Percentiles rank a stretch among this genome's conserved stretches.
These are phyloP conservation scores for Marsdenia floribunda DNA, from an alignment of 257 asterid genomes.

Conservation along the genomic window DNA sequence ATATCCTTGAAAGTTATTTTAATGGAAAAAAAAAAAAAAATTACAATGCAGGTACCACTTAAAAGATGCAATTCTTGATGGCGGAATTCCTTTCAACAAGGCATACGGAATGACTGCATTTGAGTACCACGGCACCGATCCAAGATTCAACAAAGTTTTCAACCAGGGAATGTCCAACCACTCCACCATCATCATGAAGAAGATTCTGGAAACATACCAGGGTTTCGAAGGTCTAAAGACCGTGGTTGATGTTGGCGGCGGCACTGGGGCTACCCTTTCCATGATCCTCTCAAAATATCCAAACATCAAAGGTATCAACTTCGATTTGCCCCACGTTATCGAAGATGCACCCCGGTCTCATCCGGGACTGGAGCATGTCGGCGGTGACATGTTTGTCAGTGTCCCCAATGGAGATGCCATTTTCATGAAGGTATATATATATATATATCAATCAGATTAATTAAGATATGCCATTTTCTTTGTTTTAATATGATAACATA, in stretches of 20 bases:
- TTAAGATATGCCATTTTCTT: too few species aligned
- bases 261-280: slow-evolving; percentile 64
- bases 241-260: slow-evolving; percentile 95
- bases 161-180: slow-evolving; percentile 78
- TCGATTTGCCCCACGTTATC: slow-evolving; percentile 79
- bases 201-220: slow-evolving; percentile 51
- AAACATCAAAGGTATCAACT: slow-evolving; percentile 59
- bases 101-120: slow-evolving; percentile 85
- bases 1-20: too few species aligned
- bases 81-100: slow-evolving; percentile 79
- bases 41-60: slow-evolving; percentile 84
- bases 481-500: too few species aligned
- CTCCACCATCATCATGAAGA: slow-evolving; percentile 67
- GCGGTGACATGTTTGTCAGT: slow-evolving; percentile 91
- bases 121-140: slow-evolving; percentile 71
- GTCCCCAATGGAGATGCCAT: slow-evolving; percentile 80
- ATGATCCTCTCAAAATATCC: slow-evolving; percentile 71
- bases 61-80: slow-evolving; percentile 83
- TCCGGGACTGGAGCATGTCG: slow-evolving; percentile 76
- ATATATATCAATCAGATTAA: too few species aligned
- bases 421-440: slow-evolving; percentile 69
- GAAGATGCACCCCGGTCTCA: slow-evolving; percentile 53
- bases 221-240: slow-evolving; percentile 66
- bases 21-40: too few species aligned
- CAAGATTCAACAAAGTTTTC: slow-evolving; percentile 74